Conservation (phyloP, 2,329 filamentous ascomycete genomes). For the Nectriaceae sp. region DNA sequence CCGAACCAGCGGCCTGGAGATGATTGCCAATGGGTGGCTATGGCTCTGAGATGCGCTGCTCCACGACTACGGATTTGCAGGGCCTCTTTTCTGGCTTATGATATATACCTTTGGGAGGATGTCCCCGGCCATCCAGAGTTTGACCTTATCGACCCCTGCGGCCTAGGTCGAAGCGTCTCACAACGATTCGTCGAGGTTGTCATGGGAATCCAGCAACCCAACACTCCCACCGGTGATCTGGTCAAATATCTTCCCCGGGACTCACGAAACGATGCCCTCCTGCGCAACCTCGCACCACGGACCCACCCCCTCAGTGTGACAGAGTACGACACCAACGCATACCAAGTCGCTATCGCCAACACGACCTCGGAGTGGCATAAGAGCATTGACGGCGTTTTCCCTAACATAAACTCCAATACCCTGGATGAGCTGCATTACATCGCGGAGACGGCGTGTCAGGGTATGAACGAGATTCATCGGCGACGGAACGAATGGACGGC, state of each 20-base stretch:
- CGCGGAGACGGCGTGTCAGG: conserved; percentile 44
- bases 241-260: conserved; percentile 37
- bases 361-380: conserved; percentile 44
- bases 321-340: conserved; percentile 40
- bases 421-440: conserved; percentile 47
- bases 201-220: conserved; percentile 41
- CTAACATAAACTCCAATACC: conserved; percentile 45
- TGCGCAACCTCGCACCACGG: conserved; percentile 26
- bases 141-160: conserved; percentile 45
- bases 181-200: conserved; percentile 51
- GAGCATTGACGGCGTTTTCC: conserved; percentile 46
- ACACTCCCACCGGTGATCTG: conserved; percentile 31
- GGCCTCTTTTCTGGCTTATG: conserved; percentile 46
- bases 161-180: conserved; percentile 41
- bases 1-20: conserved; percentile 42
- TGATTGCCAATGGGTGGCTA: conserved; percentile 45
- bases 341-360: conserved; percentile 40
- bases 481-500: conserved; percentile 33
- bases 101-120: conserved; percentile 40
- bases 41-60: conserved; percentile 38
- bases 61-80: conserved; percentile 43
- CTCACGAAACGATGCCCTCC: conserved; percentile 25
- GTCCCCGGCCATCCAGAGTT: conserved; percentile 32
- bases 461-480: conserved; percentile 45
- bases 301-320: conserved; percentile 26